Percentiles rank a stretch among this genome's conserved stretches.
phyloP scores from a whole-genome alignment of 768 basidiomycete species.

The Lentinula guzmanii region DNA sequence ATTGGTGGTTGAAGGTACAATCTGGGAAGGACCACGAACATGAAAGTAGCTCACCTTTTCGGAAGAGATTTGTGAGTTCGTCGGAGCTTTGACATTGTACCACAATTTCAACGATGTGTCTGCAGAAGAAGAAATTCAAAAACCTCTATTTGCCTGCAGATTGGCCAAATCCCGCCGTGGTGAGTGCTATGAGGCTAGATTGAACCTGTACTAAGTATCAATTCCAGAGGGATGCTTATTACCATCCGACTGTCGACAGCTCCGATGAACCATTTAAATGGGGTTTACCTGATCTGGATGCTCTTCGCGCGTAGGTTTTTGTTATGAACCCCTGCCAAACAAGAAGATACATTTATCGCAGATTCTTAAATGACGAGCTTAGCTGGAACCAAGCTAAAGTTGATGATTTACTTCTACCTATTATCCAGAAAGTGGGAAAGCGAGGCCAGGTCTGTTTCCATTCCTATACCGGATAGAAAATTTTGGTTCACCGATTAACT shows the following conservation, averaged over 20 bases:
- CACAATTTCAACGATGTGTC: constrained; percentile 9
- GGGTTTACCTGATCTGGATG: constrained; percentile 95
- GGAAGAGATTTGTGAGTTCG: constrained; percentile 71
- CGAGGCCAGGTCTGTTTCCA: constrained; percentile 56
- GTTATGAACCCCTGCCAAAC: constrained; percentile 9
- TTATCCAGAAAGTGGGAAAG: constrained; percentile 84
- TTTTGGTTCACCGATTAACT: background rate
- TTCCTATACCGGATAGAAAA: background rate
- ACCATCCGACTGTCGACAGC: constrained; percentile 83
- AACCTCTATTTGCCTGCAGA: constrained; percentile 71
- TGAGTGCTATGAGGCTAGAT: constrained; percentile 28
- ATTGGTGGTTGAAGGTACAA: constrained; percentile 95
- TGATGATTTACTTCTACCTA: constrained; percentile 86
- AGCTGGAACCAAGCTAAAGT: constrained; percentile 80
- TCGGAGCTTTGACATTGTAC: background rate
- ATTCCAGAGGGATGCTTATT: constrained; percentile 82
- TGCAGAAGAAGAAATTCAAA: constrained; percentile 86
- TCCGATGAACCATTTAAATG: constrained; percentile 95
- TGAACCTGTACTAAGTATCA: background rate
- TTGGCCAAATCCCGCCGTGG: constrained; percentile 93
- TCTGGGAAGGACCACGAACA: constrained; percentile 75
- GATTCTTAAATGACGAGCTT: constrained; percentile 72
- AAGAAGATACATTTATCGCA: constrained; percentile 16
- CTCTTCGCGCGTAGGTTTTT: constrained; percentile 63
- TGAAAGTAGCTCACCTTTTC: constrained; percentile 73